A percentile compares a stretch with the other conserved stretches of the same genome.
Conservation (phyloP, 768 basidiomycete species). For the Lactifluus pinguis region DNA sequence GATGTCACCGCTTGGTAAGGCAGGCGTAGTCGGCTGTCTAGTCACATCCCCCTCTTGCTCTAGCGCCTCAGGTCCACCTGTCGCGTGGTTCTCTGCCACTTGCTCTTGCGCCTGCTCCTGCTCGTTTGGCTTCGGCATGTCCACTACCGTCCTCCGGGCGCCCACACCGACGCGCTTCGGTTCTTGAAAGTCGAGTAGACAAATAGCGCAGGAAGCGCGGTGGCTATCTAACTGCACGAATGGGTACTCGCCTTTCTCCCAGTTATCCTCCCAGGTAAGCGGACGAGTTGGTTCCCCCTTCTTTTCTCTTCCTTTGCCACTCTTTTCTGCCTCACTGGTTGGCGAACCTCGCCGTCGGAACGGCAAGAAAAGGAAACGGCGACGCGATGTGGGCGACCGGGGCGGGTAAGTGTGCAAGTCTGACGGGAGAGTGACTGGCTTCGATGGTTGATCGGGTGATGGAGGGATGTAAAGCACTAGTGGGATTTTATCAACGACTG, state of each 20-base stretch:
- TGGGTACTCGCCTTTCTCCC: constrained; percentile 70
- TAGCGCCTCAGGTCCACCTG: constrained; percentile 27
- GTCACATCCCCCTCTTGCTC: constrained; percentile 26
- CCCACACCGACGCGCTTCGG: constrained; percentile 35
- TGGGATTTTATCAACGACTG: constrained; percentile 70
- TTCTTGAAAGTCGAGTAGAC: constrained; percentile 78
- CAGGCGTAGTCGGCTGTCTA: neutral
- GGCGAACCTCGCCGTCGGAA: constrained; percentile 3
- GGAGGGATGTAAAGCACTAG: constrained; percentile 81
- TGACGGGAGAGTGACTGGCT: constrained; percentile 14
- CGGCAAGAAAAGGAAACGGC: constrained; percentile 46
- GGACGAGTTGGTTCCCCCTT: constrained; percentile 23
- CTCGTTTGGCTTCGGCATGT: neutral
- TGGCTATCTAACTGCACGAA: constrained; percentile 78
- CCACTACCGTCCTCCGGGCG: constrained; percentile 26
- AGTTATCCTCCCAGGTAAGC: constrained; percentile 65
- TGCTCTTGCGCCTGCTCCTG: neutral
- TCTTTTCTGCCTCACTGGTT: constrained; percentile 9
- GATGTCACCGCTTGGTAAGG: constrained; percentile 21
- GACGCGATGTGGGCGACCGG: constrained; percentile 32
- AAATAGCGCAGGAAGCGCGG: constrained; percentile 78
- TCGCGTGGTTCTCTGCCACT: constrained; percentile 16
- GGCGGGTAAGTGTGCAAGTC: constrained; percentile 54
- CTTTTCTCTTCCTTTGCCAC: constrained; percentile 18
- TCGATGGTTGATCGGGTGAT: constrained; percentile 39